A percentile compares a stretch with the other conserved stretches of the same genome.
Evolutionary conservation across 164 flowering plant species (phyloP).

Genomic region (Chimonanthus salicifolius): DNA sequence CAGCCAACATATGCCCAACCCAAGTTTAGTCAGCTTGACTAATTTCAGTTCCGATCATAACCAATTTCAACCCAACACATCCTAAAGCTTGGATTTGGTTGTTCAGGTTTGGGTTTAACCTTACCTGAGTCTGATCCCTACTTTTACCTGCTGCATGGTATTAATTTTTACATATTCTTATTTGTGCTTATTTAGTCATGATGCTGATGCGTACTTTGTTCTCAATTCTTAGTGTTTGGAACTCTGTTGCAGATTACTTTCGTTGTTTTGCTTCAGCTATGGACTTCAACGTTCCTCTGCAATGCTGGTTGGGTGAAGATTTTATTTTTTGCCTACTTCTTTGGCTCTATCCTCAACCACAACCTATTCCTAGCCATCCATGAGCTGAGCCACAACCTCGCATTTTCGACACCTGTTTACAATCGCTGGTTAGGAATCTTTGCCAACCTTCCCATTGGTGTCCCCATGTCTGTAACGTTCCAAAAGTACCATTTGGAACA

Average conservation of each 20-base stretch:
- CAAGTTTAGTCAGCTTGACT: too few species aligned
- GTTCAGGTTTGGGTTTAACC: too few species aligned
- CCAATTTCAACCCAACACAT: too few species aligned
- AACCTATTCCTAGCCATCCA: conserved; percentile 95
- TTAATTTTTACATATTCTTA: too few species aligned
- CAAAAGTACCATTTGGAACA: conserved; percentile 96
- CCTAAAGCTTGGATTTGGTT: too few species aligned
- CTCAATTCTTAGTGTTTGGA: too few species aligned
- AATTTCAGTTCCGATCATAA: too few species aligned
- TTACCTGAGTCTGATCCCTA: background rate
- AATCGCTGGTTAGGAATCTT: conserved; percentile 97
- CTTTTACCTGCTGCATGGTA: background rate
- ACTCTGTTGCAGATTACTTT: conserved; percentile 52
- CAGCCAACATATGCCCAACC: too few species aligned
- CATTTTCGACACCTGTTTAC: conserved; percentile 78
- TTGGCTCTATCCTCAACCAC: conserved; percentile 93
- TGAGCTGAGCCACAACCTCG: conserved; percentile 95
- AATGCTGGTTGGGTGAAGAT: conserved; percentile 68
- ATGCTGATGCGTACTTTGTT: too few species aligned
- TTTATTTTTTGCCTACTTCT: conserved; percentile 71
- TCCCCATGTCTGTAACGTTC: conserved; percentile 96
- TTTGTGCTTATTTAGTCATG: background rate
- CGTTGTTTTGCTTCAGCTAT: conserved; percentile 76
- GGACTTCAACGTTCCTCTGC: conserved; percentile 62
- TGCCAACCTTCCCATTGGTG: conserved; percentile 92